Base-by-base conservation (phyloP, 768 basidiomycete genomes). In the Russula virescens region DNA sequence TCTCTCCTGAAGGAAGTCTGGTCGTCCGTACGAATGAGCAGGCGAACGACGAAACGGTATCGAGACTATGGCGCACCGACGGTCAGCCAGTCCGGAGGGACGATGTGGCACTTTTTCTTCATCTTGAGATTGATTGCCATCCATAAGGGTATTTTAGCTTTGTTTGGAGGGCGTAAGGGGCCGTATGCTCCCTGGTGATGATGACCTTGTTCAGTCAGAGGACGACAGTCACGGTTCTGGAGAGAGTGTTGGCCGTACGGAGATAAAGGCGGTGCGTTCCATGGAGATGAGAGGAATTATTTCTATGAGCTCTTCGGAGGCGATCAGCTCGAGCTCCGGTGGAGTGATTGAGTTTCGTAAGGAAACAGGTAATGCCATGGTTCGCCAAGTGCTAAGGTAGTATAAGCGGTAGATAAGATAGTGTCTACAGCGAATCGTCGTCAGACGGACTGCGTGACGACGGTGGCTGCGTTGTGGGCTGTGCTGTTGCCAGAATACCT, bases 91-190 rank as follows among this genome's bases (percentile, higher is more conserved):
- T 82, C 80, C 3, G 97, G 97, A 1, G 93, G 81, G 16, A 98
- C 80, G 54, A 99, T 93, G 68, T 91, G 86, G 65, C 96, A 98
- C 74, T 94, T 95, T 73, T 91, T 89, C 79, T 98, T 97, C 70
- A 87, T 72, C 76, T 99, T 99, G 54, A 98, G 78, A 70, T 96
- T 93, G 3, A 91, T 77, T 0, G 96, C 97, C 79, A 99, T 87
- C 97, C 97, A 99, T 4, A 98, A 77, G 1, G 97, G 97, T n/a
- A 98, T 84, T 67, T 81, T 81, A 42, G 87, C 81, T 73, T 89
- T 89, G 61, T 84, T 81, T 6, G 96, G 96, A 1, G 97, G 95
- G 7, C 87, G 80, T 57, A 99, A 83, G 21, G 97, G 96, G 2
- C 97, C 97, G 69, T 93, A 97, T 56, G 88, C 87, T 57, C 93